Conservation (phyloP, 73 alveolate species). For the Durusdinium trenchii region DNA sequence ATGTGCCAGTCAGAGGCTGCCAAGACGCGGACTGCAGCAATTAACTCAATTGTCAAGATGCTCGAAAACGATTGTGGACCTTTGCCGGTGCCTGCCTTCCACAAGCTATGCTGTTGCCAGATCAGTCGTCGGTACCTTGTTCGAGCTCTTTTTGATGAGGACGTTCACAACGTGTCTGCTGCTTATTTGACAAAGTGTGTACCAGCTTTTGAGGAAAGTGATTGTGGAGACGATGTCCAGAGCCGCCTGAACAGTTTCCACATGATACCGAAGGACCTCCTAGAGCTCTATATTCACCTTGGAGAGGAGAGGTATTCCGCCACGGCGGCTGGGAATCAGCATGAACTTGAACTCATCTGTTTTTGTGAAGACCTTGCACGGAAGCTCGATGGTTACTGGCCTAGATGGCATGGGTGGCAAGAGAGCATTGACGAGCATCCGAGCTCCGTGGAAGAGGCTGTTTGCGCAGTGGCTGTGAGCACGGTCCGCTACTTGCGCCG, state of each 20-base stretch:
- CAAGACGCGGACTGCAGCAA: slow-evolving; percentile 12
- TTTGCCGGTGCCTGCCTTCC: not conserved
- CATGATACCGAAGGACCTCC: not conserved
- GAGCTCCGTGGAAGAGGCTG: not conserved
- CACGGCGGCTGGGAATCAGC: too few relatives aligned
- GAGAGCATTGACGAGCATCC: slow-evolving; percentile 41
- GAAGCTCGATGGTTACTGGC: slow-evolving; percentile 51
- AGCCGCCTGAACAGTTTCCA: too few relatives aligned
- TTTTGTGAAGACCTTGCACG: slow-evolving; percentile 22
- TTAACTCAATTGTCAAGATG: not conserved
- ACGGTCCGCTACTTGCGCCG: slow-evolving; percentile 35
- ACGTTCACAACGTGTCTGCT: not conserved
- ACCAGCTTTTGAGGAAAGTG: slow-evolving; percentile 5
- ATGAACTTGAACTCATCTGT: too few relatives aligned
- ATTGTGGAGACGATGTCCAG: too few relatives aligned
- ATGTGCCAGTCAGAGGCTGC: too few relatives aligned
- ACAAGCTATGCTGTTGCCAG: not conserved
- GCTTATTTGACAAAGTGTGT: not conserved
- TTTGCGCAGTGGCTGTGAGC: not conserved
- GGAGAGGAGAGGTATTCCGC: not conserved
- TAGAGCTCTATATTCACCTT: not conserved
- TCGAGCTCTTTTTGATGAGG: slow-evolving; percentile 24
- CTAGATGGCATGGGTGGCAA: slow-evolving; percentile 59
- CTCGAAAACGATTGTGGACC: not conserved
- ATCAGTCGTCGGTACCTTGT: not conserved